phyloP scores from a whole-genome alignment of 2,329 filamentous ascomycete genomes.

The Exophiala sp. region DNA sequence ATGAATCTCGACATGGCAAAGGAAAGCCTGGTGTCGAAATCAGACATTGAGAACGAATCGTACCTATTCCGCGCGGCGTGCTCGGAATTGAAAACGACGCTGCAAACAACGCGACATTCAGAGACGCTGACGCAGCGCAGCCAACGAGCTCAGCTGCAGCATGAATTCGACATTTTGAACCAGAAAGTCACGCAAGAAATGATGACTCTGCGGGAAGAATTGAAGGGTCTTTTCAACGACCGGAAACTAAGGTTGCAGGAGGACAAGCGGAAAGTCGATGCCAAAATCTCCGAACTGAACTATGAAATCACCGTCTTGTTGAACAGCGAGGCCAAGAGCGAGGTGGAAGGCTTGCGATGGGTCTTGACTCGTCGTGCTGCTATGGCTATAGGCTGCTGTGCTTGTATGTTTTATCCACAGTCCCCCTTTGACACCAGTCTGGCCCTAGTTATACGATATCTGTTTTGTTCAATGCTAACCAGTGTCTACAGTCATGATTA shows the following conservation, averaged over 20 bases:
- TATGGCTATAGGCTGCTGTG: constrained; percentile 51
- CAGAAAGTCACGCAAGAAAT: constrained; percentile 83
- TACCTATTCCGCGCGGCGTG: constrained; percentile 94
- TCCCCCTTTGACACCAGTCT: no score
- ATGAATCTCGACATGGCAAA: constrained; percentile 76
- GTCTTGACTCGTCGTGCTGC: constrained; percentile 63
- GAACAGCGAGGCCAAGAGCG: constrained; percentile 82
- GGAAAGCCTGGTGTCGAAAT: constrained; percentile 76
- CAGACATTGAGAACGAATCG: constrained; percentile 86
- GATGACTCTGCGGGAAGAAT: constrained; percentile 72
- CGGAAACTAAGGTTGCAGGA: constrained; percentile 85
- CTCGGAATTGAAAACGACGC: constrained; percentile 81
- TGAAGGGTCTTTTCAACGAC: constrained; percentile 96
- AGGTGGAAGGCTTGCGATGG: constrained; percentile 89
- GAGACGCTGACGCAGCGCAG: constrained; percentile 76
- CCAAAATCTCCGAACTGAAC: constrained; percentile 86
- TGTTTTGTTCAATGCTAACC: background rate
- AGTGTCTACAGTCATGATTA: constrained; percentile 40
- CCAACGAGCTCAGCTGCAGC: constrained; percentile 78
- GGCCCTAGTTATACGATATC: no score
- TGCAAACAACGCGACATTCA: constrained; percentile 68
- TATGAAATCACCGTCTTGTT: constrained; percentile 91
- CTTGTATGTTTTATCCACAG: constrained; percentile 36
- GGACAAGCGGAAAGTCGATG: constrained; percentile 79
- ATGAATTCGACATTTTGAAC: constrained; percentile 87